These are phyloP conservation scores for Talaromyces sp. DNA, from an alignment of 2,329 filamentous ascomycete genomes.

Conservation along the genomic window DNA sequence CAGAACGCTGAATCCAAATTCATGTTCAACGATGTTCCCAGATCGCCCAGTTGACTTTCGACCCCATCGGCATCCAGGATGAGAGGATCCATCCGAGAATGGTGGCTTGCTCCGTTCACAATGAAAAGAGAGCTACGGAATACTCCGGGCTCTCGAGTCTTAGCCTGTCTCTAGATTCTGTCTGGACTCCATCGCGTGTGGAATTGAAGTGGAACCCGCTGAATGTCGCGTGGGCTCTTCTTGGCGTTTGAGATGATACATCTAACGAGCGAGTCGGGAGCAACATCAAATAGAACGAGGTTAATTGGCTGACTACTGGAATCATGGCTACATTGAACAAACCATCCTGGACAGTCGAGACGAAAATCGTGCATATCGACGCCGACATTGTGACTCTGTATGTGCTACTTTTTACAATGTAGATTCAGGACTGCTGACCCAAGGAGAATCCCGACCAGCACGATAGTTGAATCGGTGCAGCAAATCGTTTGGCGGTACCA, in stretches of 20 bases:
- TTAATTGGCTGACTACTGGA: not conserved
- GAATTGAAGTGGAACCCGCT: not conserved
- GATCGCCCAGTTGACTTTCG: not conserved
- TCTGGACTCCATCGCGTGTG: not conserved
- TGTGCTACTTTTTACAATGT: not conserved
- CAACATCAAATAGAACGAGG: not conserved
- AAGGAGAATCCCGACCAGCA: not conserved
- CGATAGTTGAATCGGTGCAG: not conserved
- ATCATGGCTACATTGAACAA: not conserved
- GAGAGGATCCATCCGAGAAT: not conserved
- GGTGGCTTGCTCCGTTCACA: not conserved
- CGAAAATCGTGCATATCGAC: not conserved
- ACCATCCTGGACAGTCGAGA: not conserved
- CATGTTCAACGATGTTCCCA: not conserved
- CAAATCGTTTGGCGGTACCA: not conserved
- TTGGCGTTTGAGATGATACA: not conserved
- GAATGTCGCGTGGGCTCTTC: not conserved
- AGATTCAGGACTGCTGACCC: not conserved
- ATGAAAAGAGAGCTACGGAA: not conserved
- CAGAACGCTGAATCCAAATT: not conserved
- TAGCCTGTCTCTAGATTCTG: not conserved
- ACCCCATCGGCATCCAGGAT: not conserved
- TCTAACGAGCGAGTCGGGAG: not conserved
- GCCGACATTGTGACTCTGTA: not conserved
- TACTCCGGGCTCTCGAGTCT: conserved; percentile 1